Evolutionary conservation across 768 basidiomycete species (phyloP).

Genomic region (Pulveroboletus sp.): DNA sequence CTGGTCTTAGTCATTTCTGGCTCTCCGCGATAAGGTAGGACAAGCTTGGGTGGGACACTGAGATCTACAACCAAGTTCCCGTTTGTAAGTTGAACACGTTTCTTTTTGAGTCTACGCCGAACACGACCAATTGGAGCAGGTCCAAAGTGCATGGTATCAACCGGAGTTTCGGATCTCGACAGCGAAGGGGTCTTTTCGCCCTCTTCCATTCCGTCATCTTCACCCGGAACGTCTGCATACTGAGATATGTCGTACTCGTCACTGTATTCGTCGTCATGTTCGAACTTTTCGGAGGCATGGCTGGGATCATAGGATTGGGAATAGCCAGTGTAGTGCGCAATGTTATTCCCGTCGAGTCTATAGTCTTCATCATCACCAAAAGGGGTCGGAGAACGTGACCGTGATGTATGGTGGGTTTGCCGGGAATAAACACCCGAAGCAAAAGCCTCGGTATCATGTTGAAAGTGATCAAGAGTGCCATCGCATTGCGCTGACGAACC

Average conservation of each 20-base stretch:
- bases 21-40: constrained; percentile 66
- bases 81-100: constrained; percentile 76
- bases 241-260: constrained; percentile 31
- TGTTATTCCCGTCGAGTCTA: constrained; percentile 50
- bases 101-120: constrained; percentile 70
- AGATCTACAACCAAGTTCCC: constrained; percentile 87
- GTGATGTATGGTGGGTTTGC: constrained; percentile 44
- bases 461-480: constrained; percentile 49
- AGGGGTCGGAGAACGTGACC: constrained; percentile 75
- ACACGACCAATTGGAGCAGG: constrained; percentile 81
- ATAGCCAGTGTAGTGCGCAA: constrained; percentile 50
- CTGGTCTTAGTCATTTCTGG: constrained; percentile 70
- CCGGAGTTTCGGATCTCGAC: constrained; percentile 40
- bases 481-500: constrained; percentile 34
- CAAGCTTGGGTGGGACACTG: constrained; percentile 77
- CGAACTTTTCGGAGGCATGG: constrained; percentile 24
- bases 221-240: constrained; percentile 23
- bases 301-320: constrained; percentile 16
- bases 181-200: constrained; percentile 25
- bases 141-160: constrained; percentile 79
- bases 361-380: constrained; percentile 72
- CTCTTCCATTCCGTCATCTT: constrained; percentile 16
- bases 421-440: constrained; percentile 57
- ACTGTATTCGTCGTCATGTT: constrained; percentile 7
- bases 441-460: constrained; percentile 63